Conservation (phyloP, 805 yeast species). For the Nakazawaea sp. region DNA sequence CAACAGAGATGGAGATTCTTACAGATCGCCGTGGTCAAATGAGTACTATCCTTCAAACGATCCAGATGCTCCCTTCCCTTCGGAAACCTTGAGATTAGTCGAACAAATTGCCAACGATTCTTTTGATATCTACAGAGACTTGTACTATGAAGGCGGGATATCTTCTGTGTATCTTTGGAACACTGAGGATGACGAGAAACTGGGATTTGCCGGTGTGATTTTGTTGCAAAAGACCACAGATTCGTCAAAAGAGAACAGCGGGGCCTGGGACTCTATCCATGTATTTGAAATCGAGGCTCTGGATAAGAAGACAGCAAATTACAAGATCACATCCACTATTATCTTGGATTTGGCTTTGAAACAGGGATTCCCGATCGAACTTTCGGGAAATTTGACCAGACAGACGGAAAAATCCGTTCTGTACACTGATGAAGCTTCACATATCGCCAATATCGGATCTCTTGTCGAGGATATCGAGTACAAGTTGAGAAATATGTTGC, state of each 20-base stretch:
- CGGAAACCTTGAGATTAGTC: conserved; percentile 56
- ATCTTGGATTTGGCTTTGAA: conserved; percentile 57
- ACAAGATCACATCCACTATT: conserved; percentile 81
- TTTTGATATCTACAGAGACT: conserved; percentile 85
- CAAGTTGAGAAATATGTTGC: conserved; percentile 77
- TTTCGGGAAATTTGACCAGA: conserved; percentile 83
- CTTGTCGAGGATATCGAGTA: conserved; percentile 85
- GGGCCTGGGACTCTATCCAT: conserved; percentile 91
- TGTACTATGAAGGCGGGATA: conserved; percentile 92
- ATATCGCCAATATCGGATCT: conserved; percentile 79
- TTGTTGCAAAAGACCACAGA: conserved; percentile 62
- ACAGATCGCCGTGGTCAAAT: conserved; percentile 88
- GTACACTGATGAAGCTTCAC: conserved; percentile 49
- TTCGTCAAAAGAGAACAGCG: conserved; percentile 31
- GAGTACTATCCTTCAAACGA: conserved; percentile 52
- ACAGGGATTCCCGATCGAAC: conserved; percentile 29
- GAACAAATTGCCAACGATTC: conserved; percentile 84
- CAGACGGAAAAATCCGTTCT: conserved; percentile 58
- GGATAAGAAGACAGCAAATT: conserved; percentile 33
- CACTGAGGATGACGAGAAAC: conserved; percentile 48
- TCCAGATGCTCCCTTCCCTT: conserved; percentile 75
- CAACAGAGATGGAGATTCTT: conserved; percentile 90
- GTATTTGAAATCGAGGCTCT: conserved; percentile 68
- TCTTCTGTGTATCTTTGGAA: conserved; percentile 93
- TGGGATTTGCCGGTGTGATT: conserved; percentile 87